Base-by-base conservation (phyloP, 2,329 filamentous ascomycete genomes). In the Calycina marina region DNA sequence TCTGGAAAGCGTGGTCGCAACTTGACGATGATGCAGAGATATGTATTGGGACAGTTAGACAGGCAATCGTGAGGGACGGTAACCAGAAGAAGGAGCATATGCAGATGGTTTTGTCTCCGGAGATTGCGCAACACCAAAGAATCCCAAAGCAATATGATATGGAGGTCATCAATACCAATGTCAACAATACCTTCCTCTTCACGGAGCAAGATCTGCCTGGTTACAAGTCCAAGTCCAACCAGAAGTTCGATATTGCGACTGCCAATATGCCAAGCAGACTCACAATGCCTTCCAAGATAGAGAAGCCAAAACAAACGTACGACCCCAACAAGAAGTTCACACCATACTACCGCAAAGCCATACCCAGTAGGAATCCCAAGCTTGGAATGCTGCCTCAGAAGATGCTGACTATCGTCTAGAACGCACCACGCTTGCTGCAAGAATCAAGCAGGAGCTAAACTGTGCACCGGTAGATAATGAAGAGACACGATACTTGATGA, bases 81-180 rank as follows among this genome's bases (percentile, higher is more conserved):
- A 22, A 22, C n/a, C 20, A 22, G 20, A 22, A 22, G 20, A 62
- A 52, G 54, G 58, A 38, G 62, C 61, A 36, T 57, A 67, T 40
- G 57, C 77, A 53, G 20, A 79, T 93, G 59, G 68, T 84, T 40
- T 65, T 93, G 26, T 62, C 67, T 47, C 65, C 65, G 14, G 65
- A 73, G 31, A 62, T 77, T 31, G 62, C 69, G 5, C 65, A 73
- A 40, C 84, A 93, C 52, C 68, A 77, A 44, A 60, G 67, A 4
- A 65, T 94, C n/a, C 85, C 86, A 8, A 83, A 83, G 50, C 84
- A 93, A 50, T 98, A 94, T 57, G 71, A 83, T 43, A 61, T 96
- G 36, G 75, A 84, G 28, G 65, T 84, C 28, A 75, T 69, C 14
- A 68, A 72, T 25, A 53, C 62, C 25, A 58, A 69, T n/a, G 72